Base-by-base conservation (phyloP, 345 rosid species). In the Salix purpurea region DNA sequence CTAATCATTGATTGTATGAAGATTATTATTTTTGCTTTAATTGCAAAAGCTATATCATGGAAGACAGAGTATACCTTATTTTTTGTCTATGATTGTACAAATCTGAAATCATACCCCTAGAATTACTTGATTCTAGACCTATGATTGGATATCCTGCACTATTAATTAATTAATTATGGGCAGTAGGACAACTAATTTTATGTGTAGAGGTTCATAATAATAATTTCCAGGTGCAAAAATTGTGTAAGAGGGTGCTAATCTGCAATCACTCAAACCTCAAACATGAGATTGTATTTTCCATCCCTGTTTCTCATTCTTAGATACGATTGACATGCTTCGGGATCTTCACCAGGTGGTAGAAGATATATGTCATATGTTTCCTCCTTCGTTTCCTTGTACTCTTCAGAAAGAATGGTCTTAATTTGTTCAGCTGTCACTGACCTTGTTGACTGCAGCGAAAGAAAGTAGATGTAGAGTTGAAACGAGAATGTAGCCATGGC, bases 321-420 rank as follows among this genome's bases (percentile, higher is more conserved):
- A 82, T 96, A 93, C 8, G 99, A 96, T 79, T 96, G 99, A 67
- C 99, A 96, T 46, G 99, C 99, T 87, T 96, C 99, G 72, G 99
- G 99, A 86, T 96, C 98, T 90, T 96, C 99, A 64, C 97, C 98
- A 6, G 99, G 99, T 58, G 99, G 99, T 72, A 96, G 89, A 81
- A 96, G 95, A 89, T 93, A 96, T 77, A 93, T 96, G 88, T 93
- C 99, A 78, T 96, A 96, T 24, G 99, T 96, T 87, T 96, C 99
- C 87, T 96, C 99, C 15, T 82, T 83, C 75, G 78, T 81, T 88
- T 93, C 99, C 73, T 77, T 86, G 80, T 79, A 80, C 23, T 76
- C 87, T 74, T 84, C 87, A 72, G 94, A 84, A 65, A 96, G 48
- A 72, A 83, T 89, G 77, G 93, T 88, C 88, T 89, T 96, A 74